These are phyloP conservation scores for Allium cepa DNA, from an alignment of 106 monocot genomes.

Conservation along the genomic window DNA sequence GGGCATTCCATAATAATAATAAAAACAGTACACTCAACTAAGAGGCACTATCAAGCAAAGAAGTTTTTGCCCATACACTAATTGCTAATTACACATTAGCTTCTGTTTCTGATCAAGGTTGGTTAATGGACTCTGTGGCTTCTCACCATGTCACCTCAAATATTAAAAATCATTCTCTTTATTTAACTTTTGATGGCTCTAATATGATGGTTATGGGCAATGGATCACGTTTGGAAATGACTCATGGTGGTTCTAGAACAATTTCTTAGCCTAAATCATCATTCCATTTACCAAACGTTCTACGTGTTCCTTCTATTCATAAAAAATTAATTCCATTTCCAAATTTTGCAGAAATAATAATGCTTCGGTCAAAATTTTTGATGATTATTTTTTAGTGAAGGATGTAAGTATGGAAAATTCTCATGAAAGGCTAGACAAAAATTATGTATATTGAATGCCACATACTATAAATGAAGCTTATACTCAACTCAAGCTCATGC, in stretches of 20 bases:
- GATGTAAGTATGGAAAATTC: neutral
- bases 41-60: too few relatives aligned
- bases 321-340: neutral
- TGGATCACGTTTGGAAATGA: neutral
- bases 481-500: neutral
- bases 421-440: neutral
- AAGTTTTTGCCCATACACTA: too few relatives aligned
- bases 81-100: too few relatives aligned
- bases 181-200: too few relatives aligned
- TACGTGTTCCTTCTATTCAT: neutral
- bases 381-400: neutral
- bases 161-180: too few relatives aligned
- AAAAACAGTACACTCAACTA: too few relatives aligned
- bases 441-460: neutral
- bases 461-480: neutral
- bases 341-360: neutral
- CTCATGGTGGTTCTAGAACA: neutral
- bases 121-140: too few relatives aligned
- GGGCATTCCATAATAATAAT: too few relatives aligned
- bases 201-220: neutral
- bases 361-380: neutral
- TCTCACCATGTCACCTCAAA: too few relatives aligned
- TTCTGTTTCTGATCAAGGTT: too few relatives aligned
- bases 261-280: neutral
- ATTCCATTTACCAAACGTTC: neutral